phyloP scores from a whole-genome alignment of 495 filamentous ascomycete species.

The Darksidea phi region DNA sequence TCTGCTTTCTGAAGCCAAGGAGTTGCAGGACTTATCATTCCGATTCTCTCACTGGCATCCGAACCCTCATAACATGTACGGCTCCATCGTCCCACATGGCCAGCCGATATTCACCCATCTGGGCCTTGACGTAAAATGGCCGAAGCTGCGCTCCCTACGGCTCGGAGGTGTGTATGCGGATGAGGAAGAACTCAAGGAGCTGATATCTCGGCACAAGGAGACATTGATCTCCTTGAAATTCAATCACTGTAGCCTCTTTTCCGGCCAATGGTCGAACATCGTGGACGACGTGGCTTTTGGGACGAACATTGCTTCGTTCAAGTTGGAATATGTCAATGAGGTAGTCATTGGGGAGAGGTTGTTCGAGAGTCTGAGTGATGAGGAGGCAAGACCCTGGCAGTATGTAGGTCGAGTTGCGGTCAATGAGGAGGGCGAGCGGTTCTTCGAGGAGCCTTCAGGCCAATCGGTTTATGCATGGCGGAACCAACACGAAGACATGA shows the following conservation, averaged over 20 bases:
- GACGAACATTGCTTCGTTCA: constrained; percentile 10
- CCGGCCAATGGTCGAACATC: constrained; percentile 21
- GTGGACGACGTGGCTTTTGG: constrained; percentile 16
- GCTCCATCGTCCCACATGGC: not conserved
- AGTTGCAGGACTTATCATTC: constrained; percentile 19
- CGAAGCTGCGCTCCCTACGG: constrained; percentile 12
- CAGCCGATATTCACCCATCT: constrained; percentile 6
- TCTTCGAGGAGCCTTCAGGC: not conserved
- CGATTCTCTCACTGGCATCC: constrained; percentile 7
- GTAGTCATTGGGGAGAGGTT: not conserved
- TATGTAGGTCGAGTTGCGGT: constrained; percentile 15
- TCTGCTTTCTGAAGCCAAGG: constrained; percentile 18
- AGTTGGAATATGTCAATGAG: constrained; percentile 17
- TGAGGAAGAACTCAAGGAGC: constrained; percentile 8
- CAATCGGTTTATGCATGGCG: no score
- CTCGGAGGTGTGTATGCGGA: constrained; percentile 15
- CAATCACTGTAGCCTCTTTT: constrained; percentile 11
- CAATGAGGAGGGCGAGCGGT: constrained; percentile 2
- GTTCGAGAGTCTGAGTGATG: constrained; percentile 1
- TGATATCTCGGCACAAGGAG: constrained; percentile 19
- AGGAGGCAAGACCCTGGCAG: constrained; percentile 6
- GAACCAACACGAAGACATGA: no score
- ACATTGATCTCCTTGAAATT: constrained; percentile 16
- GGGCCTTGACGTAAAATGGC: constrained; percentile 15
- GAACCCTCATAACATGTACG: constrained; percentile 1